Evolutionary conservation across 176 grass and related monocot genomes (phyloP), one percentile per base, ranked within the genome.

Genomic region (Hsuehochloa calcarea): DNA sequence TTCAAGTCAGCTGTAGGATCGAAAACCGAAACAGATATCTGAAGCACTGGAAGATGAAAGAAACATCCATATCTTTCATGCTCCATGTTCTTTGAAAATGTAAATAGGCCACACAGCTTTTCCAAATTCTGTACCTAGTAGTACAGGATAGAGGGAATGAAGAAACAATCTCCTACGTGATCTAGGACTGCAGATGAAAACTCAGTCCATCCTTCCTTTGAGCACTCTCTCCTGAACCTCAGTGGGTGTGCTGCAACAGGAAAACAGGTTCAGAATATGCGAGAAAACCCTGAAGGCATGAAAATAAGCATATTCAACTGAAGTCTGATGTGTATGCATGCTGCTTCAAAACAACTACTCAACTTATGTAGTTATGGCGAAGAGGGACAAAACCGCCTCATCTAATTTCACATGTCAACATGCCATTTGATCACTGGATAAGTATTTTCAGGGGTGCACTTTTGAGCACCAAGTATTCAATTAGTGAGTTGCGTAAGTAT

Each of bases 191-290:
- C 14, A 74, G 22, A 34, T 19, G n/a, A 12, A 16, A 58, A 85
- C 52, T 91, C 84, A 95, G 80, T 98, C 93, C 96, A 96, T 98
- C 79, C 93, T 90, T 71, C 91, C 91, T 89, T 98, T 98, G 10
- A 98, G 54, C 55, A 93, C 75, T 69, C 85, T 93, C 90, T 98
- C 93, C 85, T 81, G 88, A 79, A 95, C 91, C 90, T 95, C 93
- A 3, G 91, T 94, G n/a, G 93, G 90, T 37, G 91, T 98, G 77
- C 96, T 98, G 87, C 47, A 85, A 74, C 45, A 84, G 65, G 64
- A 61, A 26, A 75, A 55, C 0, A 80, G 69, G 14, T 25, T 62
- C 20, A 76, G 4, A 82, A 41, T n/a, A 37, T 41, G 9, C 37
- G 6, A 14, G 25, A 69, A 81, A 4, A 41, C 22, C 19, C 41